Percentiles rank a stretch among this genome's conserved stretches.
phyloP scores from a whole-genome alignment of 495 filamentous ascomycete genomes.

The Xylaria sp. region DNA sequence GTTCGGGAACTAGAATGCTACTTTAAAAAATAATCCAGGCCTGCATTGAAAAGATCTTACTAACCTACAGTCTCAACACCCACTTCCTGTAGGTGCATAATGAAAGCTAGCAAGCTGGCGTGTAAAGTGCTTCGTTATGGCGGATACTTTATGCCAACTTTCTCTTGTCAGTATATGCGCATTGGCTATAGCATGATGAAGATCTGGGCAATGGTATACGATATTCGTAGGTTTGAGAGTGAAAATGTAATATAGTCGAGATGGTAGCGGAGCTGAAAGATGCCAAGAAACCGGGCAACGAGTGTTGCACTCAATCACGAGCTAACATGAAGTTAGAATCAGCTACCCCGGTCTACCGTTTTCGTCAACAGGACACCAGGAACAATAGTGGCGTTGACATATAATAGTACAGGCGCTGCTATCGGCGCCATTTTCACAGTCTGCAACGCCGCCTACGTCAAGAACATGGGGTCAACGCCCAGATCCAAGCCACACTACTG shows the following conservation, averaged over 20 bases:
- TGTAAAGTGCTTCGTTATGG: too few species aligned
- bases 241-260: not conserved
- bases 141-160: too few species aligned
- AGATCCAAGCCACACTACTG: not conserved
- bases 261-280: not conserved
- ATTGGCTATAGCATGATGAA: not conserved
- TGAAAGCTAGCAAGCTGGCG: too few species aligned
- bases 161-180: not conserved
- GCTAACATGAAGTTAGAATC: not conserved
- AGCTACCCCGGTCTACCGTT: not conserved
- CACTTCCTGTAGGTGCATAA: too few species aligned
- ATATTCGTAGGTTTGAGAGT: not conserved
- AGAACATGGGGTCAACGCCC: not conserved
- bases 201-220: not conserved
- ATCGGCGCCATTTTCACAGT: not conserved
- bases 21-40: too few species aligned
- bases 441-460: not conserved
- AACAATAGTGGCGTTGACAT: not conserved
- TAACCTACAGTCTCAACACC: too few species aligned
- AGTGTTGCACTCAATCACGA: too few species aligned
- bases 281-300: not conserved
- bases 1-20: too few species aligned
- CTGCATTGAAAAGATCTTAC: too few species aligned
- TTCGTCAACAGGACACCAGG: not conserved
- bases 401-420: not conserved